phyloP scores from a whole-genome alignment of 108 stramenopile species.

The Stephanodiscus triporus region DNA sequence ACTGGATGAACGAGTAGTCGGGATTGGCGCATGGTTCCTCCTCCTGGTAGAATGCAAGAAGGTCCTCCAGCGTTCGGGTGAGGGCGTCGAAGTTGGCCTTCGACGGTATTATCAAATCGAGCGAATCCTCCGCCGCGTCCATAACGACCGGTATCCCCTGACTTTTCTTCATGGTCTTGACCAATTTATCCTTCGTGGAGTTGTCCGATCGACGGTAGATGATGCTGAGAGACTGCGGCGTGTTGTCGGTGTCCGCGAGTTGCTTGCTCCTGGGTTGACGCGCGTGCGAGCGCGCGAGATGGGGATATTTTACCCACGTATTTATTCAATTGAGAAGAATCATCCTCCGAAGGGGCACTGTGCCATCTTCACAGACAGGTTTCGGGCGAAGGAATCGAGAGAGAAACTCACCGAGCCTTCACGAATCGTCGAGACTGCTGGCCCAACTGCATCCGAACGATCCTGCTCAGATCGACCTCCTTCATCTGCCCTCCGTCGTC shows the following conservation, averaged over 20 bases:
- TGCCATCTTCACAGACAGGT: too few relatives aligned
- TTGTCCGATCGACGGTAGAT: conserved; percentile 31
- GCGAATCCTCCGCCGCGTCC: conserved; percentile 54
- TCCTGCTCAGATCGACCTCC: conserved; percentile 60
- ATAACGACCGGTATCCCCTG: conserved; percentile 15
- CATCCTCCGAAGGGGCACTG: too few relatives aligned
- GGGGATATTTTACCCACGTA: too few relatives aligned
- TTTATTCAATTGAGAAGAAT: too few relatives aligned
- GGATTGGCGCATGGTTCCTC: conserved; percentile 35
- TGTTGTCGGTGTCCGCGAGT: not conserved
- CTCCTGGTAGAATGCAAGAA: conserved; percentile 51
- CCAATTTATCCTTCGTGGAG: conserved; percentile 27
- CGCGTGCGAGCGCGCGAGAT: not conserved
- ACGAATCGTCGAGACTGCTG: conserved; percentile 69
- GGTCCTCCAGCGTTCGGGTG: conserved; percentile 55
- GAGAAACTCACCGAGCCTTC: conserved; percentile 41
- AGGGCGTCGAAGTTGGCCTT: conserved; percentile 52
- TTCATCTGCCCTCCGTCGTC: conserved; percentile 23
- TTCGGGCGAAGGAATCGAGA: too few relatives aligned
- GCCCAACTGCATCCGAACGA: conserved; percentile 71
- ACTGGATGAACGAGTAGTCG: conserved; percentile 47
- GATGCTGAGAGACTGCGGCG: conserved; percentile 30
- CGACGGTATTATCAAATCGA: conserved; percentile 73
- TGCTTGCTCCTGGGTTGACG: conserved; percentile 17
- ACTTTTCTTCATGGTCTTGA: conserved; percentile 27